Conservation (phyloP, 768 basidiomycete genomes). For the Russula abietina region DNA sequence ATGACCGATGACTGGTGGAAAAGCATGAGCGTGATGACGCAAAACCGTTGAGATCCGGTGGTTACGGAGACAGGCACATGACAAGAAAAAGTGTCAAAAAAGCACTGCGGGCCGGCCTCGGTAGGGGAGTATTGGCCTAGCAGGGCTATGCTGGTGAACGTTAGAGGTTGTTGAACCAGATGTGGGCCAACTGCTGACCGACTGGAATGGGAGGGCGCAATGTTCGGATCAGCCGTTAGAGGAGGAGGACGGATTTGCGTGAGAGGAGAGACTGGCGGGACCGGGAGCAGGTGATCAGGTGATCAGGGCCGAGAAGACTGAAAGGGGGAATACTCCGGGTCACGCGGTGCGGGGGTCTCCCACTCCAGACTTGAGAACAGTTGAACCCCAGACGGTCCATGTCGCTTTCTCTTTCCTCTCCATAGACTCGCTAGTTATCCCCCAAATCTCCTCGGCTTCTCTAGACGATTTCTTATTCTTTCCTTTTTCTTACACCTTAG, state of each 20-base stretch:
- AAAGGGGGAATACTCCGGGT: constrained; percentile 15
- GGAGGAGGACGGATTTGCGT: neutral
- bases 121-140: neutral
- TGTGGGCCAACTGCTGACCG: neutral
- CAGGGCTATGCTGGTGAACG: neutral
- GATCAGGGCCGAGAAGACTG: constrained; percentile 15
- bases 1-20: neutral
- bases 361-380: constrained; percentile 1
- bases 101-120: neutral
- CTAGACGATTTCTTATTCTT: constrained; percentile 21
- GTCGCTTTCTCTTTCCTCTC: constrained; percentile 9
- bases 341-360: constrained; percentile 16
- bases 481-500: constrained; percentile 14
- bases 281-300: constrained; percentile 21
- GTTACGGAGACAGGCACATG: neutral
- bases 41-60: neutral
- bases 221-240: constrained; percentile 7
- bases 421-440: constrained; percentile 21
- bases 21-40: neutral
- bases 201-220: constrained; percentile 2
- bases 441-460: neutral
- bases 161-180: neutral
- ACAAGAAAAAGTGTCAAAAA: neutral
- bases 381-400: constrained; percentile 9
- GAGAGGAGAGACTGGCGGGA: neutral